Conservation (phyloP, 441 rosid species). For the Pelargonium myrrhifolium region DNA sequence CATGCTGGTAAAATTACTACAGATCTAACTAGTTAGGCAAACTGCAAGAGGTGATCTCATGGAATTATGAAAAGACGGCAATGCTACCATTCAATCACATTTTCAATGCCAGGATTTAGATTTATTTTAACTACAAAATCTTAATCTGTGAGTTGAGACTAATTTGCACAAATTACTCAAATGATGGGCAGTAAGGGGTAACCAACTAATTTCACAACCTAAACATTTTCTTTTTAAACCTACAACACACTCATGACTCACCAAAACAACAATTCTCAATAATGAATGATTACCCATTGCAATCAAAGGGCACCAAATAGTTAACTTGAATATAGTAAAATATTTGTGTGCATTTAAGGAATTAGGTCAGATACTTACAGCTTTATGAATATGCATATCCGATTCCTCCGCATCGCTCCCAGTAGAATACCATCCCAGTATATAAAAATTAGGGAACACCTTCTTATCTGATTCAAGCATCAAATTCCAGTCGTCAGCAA, state of each 20-base stretch:
- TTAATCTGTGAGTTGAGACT: background rate
- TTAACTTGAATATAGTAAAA: background rate
- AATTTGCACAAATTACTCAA: background rate
- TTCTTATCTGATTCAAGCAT: constrained; percentile 51
- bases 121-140: background rate
- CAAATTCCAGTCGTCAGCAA: background rate
- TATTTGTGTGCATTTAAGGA: no score
- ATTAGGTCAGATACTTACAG: constrained; percentile 40
- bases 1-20: no score
- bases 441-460: constrained; percentile 81
- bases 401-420: constrained; percentile 84
- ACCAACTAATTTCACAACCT: no score
- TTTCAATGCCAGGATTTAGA: no score
- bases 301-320: background rate
- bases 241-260: background rate
- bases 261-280: no score
- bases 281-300: background rate
- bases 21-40: no score
- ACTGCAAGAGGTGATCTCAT: no score
- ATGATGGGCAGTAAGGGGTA: background rate
- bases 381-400: constrained; percentile 85
- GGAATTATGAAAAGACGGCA: no score
- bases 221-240: no score
- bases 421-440: constrained; percentile 91
- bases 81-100: no score